Evolutionary conservation across 1,284 basidiomycete species (phyloP), one percentile per base, ranked within the genome.

Genomic region (Moesziomyces sp.): DNA sequence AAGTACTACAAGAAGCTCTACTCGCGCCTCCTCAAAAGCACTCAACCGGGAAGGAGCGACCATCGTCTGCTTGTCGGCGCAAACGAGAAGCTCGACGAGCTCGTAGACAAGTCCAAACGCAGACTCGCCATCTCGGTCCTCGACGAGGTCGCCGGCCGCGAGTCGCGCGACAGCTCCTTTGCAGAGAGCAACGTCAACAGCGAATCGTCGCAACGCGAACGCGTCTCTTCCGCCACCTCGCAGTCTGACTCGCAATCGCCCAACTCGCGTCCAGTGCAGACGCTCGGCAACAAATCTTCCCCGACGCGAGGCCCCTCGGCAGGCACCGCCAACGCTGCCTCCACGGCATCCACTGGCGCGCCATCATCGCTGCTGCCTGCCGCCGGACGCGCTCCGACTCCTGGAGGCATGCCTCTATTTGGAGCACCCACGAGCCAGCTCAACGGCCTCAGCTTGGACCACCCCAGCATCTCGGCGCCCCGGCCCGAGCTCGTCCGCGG

Each of bases 1-100:
- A 90, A 90, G 76, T 98, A 98, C 85, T 99, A 97, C 87, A 91
- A 90, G 83, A 95, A 92, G 84, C 88, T 99, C 0, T 99, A 99
- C 81, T 88, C 89, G 47, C 90, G 92, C 46, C 86, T 99, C 38
- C 86, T 98, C 60, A 94, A 92, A 85, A 93, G 91, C 81, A 96
- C 94, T 1, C 89, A 90, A 43, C 91, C 93, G 8, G 95, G 95
- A 14, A 88, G 91, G 77, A 93, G 91, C 74, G 96, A 98, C 83
- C 91, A 98, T 83, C 88, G 88, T 26, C 86, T 97, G 38, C 87
- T 99, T 19, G 86, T 91, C 0, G 88, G 88, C 7, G 94, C 94
- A 7, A 88, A 94, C 74, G 90, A 92, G 62, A 91, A 91, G 78
- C 87, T 99, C 65, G 93, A 95, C 72, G 85, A 83, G 46, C 86